These are phyloP conservation scores for Trichoderma asperellum DNA, from an alignment of 2,329 filamentous ascomycete genomes.

Conservation along the genomic window DNA sequence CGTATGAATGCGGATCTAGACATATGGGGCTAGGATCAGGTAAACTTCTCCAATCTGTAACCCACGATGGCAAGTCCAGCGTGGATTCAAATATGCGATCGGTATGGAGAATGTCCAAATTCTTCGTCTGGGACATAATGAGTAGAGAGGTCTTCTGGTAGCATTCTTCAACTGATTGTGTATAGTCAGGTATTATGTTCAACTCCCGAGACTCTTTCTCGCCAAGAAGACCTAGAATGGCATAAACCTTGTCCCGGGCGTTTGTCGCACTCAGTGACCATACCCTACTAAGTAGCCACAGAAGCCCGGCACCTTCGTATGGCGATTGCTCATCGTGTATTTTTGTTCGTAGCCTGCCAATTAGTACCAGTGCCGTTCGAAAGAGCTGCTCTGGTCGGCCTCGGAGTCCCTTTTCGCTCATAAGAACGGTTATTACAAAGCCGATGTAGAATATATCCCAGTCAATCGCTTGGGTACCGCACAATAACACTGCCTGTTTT, in stretches of 20 bases:
- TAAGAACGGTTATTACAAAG: conserved; percentile 4
- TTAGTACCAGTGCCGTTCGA: conserved; percentile 4
- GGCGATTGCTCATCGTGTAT: not conserved
- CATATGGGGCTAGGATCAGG: not conserved
- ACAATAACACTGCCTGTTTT: not conserved
- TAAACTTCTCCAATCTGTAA: not conserved
- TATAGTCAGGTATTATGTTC: conserved; percentile 13
- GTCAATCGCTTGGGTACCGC: conserved; percentile 9
- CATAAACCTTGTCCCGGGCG: conserved; percentile 22
- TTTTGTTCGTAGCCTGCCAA: not conserved
- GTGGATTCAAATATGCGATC: not conserved
- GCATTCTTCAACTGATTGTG: conserved; percentile 17
- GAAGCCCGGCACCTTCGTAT: not conserved
- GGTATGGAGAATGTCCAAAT: conserved; percentile 14
- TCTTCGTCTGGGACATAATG: conserved; percentile 18
- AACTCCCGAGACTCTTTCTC: not conserved
- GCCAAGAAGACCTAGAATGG: conserved; percentile 16
- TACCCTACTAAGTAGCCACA: conserved; percentile 19
- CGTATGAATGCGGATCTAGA: not conserved
- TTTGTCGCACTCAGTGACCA: conserved; percentile 8
- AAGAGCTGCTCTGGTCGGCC: conserved; percentile 10
- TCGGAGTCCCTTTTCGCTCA: not conserved
- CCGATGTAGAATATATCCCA: conserved; percentile 21
- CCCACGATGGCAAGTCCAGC: conserved; percentile 8
- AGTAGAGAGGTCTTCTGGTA: conserved; percentile 4